Conservation (phyloP, 306 rosid genomes). For the Pyrus pyrifolia region DNA sequence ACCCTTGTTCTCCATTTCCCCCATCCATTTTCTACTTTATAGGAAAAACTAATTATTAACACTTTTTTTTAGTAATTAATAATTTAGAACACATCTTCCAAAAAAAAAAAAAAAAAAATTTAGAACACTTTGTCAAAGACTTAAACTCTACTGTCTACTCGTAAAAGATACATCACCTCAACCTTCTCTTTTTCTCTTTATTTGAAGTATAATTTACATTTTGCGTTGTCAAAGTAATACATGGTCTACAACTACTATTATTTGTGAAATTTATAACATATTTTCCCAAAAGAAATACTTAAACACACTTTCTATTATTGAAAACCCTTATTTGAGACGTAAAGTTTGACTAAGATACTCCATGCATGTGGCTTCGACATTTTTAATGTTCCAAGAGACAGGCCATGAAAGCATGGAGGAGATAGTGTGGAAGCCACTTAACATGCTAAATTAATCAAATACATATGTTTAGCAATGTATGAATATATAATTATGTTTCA, state of each 20-base stretch:
- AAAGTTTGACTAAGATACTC: slow-evolving; percentile 32
- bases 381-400: slow-evolving; percentile 16
- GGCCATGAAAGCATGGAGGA: slow-evolving; percentile 19
- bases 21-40: neutral
- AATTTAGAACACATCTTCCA: neutral
- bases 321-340: slow-evolving; percentile 21
- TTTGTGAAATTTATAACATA: slow-evolving; percentile 12
- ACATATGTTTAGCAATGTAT: slow-evolving; percentile 1
- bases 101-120: neutral
- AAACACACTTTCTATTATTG: neutral
- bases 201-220: neutral
- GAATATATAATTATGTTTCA: slow-evolving; percentile 12
- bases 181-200: neutral
- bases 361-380: slow-evolving; percentile 46
- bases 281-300: neutral
- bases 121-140: neutral
- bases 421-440: slow-evolving; percentile 12
- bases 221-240: slow-evolving; percentile 14
- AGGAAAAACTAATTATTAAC: neutral
- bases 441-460: slow-evolving; percentile 1
- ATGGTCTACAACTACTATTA: slow-evolving; percentile 21
- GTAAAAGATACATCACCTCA: slow-evolving; percentile 15
- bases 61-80: neutral
- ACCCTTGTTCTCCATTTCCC: neutral
- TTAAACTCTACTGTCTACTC: neutral